Percentiles rank a stretch among this genome's conserved stretches.
phyloP scores from a whole-genome alignment of 345 rosid genomes.

The Cochlearia excelsa region DNA sequence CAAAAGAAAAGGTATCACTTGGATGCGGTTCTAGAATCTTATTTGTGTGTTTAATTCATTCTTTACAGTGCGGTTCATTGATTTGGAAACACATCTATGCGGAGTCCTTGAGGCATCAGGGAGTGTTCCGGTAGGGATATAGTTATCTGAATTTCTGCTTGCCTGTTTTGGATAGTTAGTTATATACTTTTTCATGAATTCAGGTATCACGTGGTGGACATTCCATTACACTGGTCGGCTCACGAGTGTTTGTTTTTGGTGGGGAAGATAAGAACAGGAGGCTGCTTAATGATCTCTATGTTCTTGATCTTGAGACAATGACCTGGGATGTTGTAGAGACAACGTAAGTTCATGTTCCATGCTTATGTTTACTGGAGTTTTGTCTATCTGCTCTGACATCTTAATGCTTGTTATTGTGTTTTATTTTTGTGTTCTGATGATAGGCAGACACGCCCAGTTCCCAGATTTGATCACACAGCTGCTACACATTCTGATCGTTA shows the following conservation, averaged over 20 bases:
- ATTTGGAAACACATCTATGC: conserved; percentile 58
- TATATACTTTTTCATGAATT: conserved; percentile 33
- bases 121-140: conserved; percentile 62
- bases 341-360: conserved; percentile 47
- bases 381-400: background rate
- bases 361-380: conserved; percentile 5
- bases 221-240: conserved; percentile 77
- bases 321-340: conserved; percentile 72
- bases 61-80: conserved; percentile 68
- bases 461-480: conserved; percentile 96
- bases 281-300: conserved; percentile 73
- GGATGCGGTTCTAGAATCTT: conserved; percentile 21
- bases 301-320: conserved; percentile 80
- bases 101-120: conserved; percentile 69
- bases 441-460: conserved; percentile 95
- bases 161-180: conserved; percentile 4
- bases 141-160: conserved; percentile 8
- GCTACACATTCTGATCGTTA: conserved; percentile 67
- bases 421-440: conserved; percentile 29
- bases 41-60: conserved; percentile 11
- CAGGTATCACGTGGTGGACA: conserved; percentile 92
- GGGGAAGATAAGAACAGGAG: conserved; percentile 84
- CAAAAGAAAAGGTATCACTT: background rate
- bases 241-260: conserved; percentile 75
- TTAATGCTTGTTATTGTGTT: conserved; percentile 37